Conservation (phyloP, 1,284 basidiomycete genomes). For the Rhodotorula sp. region DNA sequence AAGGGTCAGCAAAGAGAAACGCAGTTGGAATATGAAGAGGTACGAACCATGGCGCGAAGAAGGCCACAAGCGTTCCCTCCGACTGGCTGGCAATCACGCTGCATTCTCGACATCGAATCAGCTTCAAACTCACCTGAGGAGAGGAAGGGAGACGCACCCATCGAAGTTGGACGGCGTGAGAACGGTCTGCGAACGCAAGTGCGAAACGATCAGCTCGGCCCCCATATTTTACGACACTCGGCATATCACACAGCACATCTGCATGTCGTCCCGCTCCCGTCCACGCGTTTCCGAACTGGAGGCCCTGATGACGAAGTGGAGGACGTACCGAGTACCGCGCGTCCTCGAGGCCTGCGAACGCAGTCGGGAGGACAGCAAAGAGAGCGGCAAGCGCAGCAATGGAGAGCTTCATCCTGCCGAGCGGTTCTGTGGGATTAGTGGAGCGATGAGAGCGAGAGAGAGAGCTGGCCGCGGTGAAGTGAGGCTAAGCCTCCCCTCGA, state of each 20-base stretch:
- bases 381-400: conserved; percentile 1
- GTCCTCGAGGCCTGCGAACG: conserved; percentile 57
- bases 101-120: neutral
- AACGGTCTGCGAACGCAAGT: conserved; percentile 68
- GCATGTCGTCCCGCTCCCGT: no score
- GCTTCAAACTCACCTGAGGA: conserved; percentile 45
- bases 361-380: conserved; percentile 50
- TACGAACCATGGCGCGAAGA: conserved; percentile 42
- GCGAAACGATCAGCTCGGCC: neutral
- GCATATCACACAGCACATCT: no score
- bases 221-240: neutral
- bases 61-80: conserved; percentile 56
- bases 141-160: conserved; percentile 48
- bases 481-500: neutral
- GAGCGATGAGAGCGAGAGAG: neutral
- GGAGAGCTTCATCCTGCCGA: conserved; percentile 20
- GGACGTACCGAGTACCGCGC: conserved; percentile 30
- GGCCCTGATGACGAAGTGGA: neutral
- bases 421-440: neutral
- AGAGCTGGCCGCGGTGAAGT: neutral
- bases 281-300: neutral
- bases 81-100: conserved; percentile 22
- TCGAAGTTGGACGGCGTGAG: conserved; percentile 75
- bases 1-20: neutral
- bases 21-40: no score